These are phyloP conservation scores for Glycyrrhiza uralensis DNA, from an alignment of 306 rosid genomes.

Conservation along the genomic window DNA sequence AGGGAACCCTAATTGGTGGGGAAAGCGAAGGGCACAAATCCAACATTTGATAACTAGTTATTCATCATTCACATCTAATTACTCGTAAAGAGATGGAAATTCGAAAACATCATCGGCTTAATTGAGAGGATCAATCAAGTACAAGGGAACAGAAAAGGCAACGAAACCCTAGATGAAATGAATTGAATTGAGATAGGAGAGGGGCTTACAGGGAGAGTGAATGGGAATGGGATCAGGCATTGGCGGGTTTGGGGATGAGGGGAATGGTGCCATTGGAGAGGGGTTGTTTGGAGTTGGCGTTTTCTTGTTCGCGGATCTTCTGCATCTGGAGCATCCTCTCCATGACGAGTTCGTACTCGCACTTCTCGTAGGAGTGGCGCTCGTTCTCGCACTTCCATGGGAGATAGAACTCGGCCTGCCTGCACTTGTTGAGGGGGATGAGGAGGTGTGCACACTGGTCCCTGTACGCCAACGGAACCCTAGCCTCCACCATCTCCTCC, in stretches of 20 bases:
- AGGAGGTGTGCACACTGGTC: conserved; percentile 93
- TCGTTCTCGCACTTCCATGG: conserved; percentile 92
- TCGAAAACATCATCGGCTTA: background rate
- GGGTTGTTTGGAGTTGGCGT: conserved; percentile 35
- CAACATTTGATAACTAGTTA: background rate
- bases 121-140: background rate
- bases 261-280: conserved; percentile 27
- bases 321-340: conserved; percentile 96
- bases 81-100: background rate
- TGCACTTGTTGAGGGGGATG: conserved; percentile 93
- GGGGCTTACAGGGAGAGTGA: conserved; percentile 4
- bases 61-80: background rate
- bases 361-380: conserved; percentile 88
- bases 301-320: conserved; percentile 67
- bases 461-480: conserved; percentile 76
- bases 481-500: conserved; percentile 84
- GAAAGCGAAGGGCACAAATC: background rate
- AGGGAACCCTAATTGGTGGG: background rate
- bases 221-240: conserved; percentile 35
- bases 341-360: conserved; percentile 93
- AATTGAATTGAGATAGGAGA: background rate
- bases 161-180: conserved; percentile 9
- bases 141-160: too few relatives aligned
- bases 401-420: conserved; percentile 75
- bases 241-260: conserved; percentile 79